A percentile compares a stretch with the other conserved stretches of the same genome.
These are phyloP conservation scores for Phytophthora ramorum DNA, from an alignment of 352 stramenopile species.

Conservation along the genomic window DNA sequence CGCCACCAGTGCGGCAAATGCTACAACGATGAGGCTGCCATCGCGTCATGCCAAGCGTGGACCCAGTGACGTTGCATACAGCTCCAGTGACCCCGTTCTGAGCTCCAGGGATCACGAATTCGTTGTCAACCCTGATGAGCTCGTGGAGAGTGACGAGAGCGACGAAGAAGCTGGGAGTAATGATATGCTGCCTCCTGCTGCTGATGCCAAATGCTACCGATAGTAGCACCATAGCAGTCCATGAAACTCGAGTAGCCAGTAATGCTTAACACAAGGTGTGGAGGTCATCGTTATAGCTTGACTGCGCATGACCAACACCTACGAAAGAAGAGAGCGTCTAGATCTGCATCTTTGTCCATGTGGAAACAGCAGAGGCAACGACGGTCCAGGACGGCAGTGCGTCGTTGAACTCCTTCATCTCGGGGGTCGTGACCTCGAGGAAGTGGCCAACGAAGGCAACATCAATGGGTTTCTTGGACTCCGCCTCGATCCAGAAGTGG, in stretches of 20 bases:
- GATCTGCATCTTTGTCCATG: conserved; percentile 64
- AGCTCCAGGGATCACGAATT: conserved; percentile 25
- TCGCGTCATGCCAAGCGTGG: conserved; percentile 18
- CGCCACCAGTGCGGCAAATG: neutral
- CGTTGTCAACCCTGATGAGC: conserved; percentile 36
- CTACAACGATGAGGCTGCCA: conserved; percentile 12
- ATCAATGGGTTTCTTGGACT: conserved; percentile 54
- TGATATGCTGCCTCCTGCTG: neutral
- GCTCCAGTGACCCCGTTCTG: conserved; percentile 18
- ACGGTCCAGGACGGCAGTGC: conserved; percentile 61
- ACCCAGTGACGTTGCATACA: conserved; percentile 14
- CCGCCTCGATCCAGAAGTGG: conserved; percentile 83
- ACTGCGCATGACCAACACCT: neutral
- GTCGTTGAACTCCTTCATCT: conserved; percentile 51
- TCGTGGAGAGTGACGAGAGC: conserved; percentile 38
- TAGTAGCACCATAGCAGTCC: neutral
- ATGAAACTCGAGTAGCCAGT: neutral
- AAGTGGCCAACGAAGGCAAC: conserved; percentile 74
- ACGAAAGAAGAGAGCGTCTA: conserved; percentile 29
- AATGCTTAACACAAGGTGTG: neutral
- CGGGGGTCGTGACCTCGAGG: conserved; percentile 57
- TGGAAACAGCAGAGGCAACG: conserved; percentile 55
- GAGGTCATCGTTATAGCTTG: neutral
- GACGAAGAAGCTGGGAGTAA: conserved; percentile 20
- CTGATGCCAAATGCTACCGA: conserved; percentile 8